phyloP scores from a whole-genome alignment of 169 alveolate species.

The Eimeria sp. region DNA sequence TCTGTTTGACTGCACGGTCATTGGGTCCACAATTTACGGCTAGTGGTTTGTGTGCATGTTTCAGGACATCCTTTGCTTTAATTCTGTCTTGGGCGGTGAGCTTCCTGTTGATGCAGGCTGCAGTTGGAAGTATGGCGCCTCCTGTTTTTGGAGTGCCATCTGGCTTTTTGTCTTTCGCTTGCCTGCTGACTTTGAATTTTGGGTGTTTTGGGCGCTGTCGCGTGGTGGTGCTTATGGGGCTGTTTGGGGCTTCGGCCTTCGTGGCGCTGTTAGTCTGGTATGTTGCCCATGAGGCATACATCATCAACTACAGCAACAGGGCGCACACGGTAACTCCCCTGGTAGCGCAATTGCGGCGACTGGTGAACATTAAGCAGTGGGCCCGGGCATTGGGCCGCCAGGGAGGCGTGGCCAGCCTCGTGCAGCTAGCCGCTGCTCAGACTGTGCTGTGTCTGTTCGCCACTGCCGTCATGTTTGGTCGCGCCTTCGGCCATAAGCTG shows the following conservation, averaged over 20 bases:
- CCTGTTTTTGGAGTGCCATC: constrained; percentile 60
- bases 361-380: constrained; percentile 48
- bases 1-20: neutral
- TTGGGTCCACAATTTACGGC: neutral
- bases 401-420: constrained; percentile 38
- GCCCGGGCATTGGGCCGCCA: constrained; percentile 21
- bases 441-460: constrained; percentile 27
- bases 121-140: constrained; percentile 56
- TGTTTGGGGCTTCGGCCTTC: constrained; percentile 24
- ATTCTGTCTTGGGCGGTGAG: constrained; percentile 55
- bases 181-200: constrained; percentile 29
- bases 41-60: neutral
- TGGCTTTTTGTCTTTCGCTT: constrained; percentile 4
- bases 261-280: constrained; percentile 29
- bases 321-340: neutral
- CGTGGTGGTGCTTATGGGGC: constrained; percentile 7
- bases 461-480: constrained; percentile 22
- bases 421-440: constrained; percentile 35
- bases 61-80: constrained; percentile 38
- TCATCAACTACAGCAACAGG: constrained; percentile 39
- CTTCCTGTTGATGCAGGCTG: constrained; percentile 30
- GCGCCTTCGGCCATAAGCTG: constrained; percentile 34
- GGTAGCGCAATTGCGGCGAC: neutral
- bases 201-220: constrained; percentile 46
- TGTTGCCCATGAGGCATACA: constrained; percentile 46